phyloP scores from a whole-genome alignment of 345 rosid genomes.

The Salix purpurea region DNA sequence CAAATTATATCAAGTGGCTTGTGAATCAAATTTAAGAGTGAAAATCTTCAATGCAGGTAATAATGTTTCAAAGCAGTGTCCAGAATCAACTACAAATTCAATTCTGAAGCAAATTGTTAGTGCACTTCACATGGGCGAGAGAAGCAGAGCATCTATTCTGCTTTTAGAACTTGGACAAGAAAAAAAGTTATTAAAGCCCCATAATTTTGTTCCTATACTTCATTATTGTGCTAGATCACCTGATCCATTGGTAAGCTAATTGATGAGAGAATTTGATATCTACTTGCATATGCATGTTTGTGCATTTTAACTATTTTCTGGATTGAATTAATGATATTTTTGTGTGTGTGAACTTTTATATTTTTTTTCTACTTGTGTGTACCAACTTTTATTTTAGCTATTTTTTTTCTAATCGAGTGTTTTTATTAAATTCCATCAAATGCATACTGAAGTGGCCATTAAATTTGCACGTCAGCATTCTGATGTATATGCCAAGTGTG shows the following conservation, averaged over 20 bases:
- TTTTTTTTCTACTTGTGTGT: no score
- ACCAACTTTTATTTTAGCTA: no score
- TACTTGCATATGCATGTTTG: background rate
- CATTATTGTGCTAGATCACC: constrained; percentile 58
- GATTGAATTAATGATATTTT: background rate
- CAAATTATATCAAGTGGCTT: background rate
- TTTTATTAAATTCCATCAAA: no score
- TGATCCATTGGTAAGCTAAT: constrained; percentile 67
- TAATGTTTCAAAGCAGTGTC: constrained; percentile 19
- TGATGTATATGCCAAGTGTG: no score
- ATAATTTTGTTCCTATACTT: constrained; percentile 55
- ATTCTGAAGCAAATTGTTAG: constrained; percentile 49
- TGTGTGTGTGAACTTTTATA: no score
- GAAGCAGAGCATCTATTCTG: constrained; percentile 54
- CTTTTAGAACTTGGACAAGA: constrained; percentile 43
- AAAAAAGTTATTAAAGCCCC: constrained; percentile 22
- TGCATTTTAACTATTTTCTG: background rate
- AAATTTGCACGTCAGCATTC: no score
- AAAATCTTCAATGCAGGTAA: constrained; percentile 28
- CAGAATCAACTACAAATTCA: constrained; percentile 24
- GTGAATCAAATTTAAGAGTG: background rate
- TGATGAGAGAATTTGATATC: constrained; percentile 6
- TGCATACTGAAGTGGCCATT: no score
- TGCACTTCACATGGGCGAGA: constrained; percentile 63
- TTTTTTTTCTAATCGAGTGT: no score